Percentiles rank a stretch among this genome's conserved stretches.
phyloP scores from a whole-genome alignment of 441 rosid genomes.

The Jatropha podagrica region DNA sequence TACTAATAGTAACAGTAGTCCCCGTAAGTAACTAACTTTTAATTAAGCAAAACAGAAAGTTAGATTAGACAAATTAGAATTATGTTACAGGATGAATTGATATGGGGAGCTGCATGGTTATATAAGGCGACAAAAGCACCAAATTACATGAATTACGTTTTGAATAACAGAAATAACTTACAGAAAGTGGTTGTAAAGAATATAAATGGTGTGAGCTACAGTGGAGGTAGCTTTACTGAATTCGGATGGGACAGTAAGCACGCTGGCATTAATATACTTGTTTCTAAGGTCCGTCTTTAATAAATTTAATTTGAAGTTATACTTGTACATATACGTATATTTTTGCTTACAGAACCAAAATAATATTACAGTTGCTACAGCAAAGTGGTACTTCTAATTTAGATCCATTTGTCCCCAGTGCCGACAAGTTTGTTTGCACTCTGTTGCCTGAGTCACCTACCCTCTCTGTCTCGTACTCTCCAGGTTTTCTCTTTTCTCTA shows the following conservation, averaged over 20 bases:
- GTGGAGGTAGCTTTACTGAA: constrained; percentile 69
- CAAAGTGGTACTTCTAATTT: neutral
- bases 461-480: constrained; percentile 56
- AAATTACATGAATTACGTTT: constrained; percentile 48
- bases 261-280: constrained; percentile 79
- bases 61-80: constrained; percentile 43
- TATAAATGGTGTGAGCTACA: constrained; percentile 46
- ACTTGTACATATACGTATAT: neutral
- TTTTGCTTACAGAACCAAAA: neutral
- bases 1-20: neutral
- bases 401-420: constrained; percentile 33
- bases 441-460: constrained; percentile 65
- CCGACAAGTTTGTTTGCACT: constrained; percentile 80
- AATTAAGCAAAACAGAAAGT: too few species aligned
- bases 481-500: constrained; percentile 31
- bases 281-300: constrained; percentile 46
- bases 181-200: constrained; percentile 34
- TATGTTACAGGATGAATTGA: constrained; percentile 79
- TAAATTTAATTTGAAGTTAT: neutral
- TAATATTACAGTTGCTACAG: constrained; percentile 20
- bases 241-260: constrained; percentile 92
- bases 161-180: constrained; percentile 35
- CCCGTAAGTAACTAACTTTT: neutral
- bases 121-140: constrained; percentile 62
- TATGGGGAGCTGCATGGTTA: constrained; percentile 95